phyloP scores from a whole-genome alignment of 768 basidiomycete genomes.

The Tulasnella sp. region DNA sequence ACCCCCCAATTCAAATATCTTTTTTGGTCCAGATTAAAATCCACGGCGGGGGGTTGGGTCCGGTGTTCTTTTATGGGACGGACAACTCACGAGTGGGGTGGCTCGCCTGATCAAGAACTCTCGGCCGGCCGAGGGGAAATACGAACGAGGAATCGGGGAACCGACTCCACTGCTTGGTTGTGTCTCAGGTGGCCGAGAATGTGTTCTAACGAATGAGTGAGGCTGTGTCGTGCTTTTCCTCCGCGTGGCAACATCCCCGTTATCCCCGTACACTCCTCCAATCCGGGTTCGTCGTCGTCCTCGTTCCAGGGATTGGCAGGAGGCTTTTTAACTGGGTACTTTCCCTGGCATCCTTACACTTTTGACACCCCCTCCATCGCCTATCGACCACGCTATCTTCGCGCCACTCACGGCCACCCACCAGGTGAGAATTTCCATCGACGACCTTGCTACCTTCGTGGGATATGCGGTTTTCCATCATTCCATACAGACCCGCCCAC shows the following conservation, averaged over 20 bases:
- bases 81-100: too few relatives aligned
- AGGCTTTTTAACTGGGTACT: neutral
- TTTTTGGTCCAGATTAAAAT: neutral
- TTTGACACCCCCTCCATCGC: neutral
- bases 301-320: neutral
- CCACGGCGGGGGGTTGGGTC: neutral
- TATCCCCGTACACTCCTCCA: neutral
- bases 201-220: neutral
- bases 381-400: neutral
- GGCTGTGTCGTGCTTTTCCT: neutral
- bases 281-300: neutral
- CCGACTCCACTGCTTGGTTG: neutral
- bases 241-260: constrained; percentile 3
- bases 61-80: neutral
- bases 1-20: neutral
- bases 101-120: neutral
- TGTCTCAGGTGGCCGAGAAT: neutral
- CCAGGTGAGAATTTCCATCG: neutral
- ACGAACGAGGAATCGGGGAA: too few relatives aligned
- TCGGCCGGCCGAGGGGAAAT: neutral
- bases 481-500: neutral
- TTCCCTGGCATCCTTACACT: neutral
- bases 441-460: neutral
- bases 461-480: neutral
- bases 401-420: neutral